Evolutionary conservation across 345 rosid genomes (phyloP), one percentile per base, ranked within the genome.

Genomic region (Toxicodendron radicans): DNA sequence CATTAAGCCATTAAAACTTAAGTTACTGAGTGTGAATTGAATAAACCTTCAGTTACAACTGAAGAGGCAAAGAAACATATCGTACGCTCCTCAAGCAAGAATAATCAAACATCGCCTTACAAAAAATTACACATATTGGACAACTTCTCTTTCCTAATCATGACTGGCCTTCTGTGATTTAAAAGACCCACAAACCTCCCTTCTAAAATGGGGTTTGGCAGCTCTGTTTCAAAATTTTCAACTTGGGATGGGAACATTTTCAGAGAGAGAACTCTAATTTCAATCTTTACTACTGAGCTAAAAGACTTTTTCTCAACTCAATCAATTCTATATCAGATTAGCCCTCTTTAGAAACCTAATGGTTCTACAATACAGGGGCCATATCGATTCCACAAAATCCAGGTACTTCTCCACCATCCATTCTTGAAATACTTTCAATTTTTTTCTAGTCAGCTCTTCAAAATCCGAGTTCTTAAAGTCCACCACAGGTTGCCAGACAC

Each of bases 361-460:
- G 51, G 97, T 90, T 83, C 95, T 85, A 83, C 99, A 95, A 81
- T 95, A 92, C 79, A 81, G 83, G n/a, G 97, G 97, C 97, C 99
- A 94, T 80, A 94, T 75, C 38, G 92, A 89, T 74, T 95, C 97
- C 72, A 95, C 84, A 72, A 71, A 92, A 75, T 91, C 97, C 83
- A 95, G 70, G 80, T 89, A 87, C 79, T 69, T 84, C 83, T 95
- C 99, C 80, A 72, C 23, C 76, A 86, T 13, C 95, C 92, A 88
- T 38, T 64, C 92, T 84, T 79, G 80, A 46, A 92, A 66, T 78
- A 77, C 88, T 84, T 83, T 83, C 79, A 87, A 78, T 72, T 76
- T 91, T 75, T 66, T 84, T 76, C 87, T 82, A 0, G 83, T 78
- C 32, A 85, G 49, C 83, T 89, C 89, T 79, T 86, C 84, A 86